Conservation (phyloP, 495 filamentous ascomycete species). For the Daldinia concentrica region DNA sequence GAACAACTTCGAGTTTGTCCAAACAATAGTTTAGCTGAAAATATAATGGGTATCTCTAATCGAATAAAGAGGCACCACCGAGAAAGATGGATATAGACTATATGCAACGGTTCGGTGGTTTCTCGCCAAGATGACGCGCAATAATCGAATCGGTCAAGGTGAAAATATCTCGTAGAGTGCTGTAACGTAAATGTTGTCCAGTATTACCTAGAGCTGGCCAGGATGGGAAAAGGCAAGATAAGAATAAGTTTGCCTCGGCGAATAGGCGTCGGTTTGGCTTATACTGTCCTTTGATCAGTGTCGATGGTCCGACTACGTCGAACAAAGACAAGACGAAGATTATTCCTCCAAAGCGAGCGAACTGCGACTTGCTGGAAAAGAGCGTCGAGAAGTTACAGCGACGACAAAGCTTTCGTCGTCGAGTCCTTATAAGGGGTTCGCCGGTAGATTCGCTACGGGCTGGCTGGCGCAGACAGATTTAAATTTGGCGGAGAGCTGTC, state of each 20-base stretch:
- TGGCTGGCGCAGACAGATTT: conserved; percentile 29
- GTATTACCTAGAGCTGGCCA: conserved; percentile 39
- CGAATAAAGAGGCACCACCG: conserved; percentile 41
- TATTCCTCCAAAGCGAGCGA: conserved; percentile 50
- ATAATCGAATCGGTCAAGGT: conserved; percentile 38
- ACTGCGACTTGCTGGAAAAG: conserved; percentile 48
- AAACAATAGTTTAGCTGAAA: conserved; percentile 41
- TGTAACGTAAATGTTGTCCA: conserved; percentile 24
- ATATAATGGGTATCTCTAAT: conserved; percentile 45
- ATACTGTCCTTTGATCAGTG: conserved; percentile 36
- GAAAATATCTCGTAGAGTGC: conserved; percentile 33
- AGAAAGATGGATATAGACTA: conserved; percentile 43
- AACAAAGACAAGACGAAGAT: conserved; percentile 46
- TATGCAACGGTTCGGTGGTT: conserved; percentile 40
- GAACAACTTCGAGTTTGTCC: conserved; percentile 37
- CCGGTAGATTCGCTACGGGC: conserved; percentile 19
- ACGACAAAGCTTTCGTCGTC: conserved; percentile 40
- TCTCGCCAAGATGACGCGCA: conserved; percentile 34
- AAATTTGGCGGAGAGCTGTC: conserved; percentile 22
- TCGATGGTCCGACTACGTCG: conserved; percentile 42
- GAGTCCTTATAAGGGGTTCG: conserved; percentile 11
- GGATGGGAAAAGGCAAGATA: conserved; percentile 17
- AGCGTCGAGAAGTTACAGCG: conserved; percentile 43
- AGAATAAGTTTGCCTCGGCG: conserved; percentile 8
- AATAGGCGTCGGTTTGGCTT: conserved; percentile 21